Evolutionary conservation across 805 yeast species (phyloP).

Genomic region (Zygosaccharomyces pseudorouxii): DNA sequence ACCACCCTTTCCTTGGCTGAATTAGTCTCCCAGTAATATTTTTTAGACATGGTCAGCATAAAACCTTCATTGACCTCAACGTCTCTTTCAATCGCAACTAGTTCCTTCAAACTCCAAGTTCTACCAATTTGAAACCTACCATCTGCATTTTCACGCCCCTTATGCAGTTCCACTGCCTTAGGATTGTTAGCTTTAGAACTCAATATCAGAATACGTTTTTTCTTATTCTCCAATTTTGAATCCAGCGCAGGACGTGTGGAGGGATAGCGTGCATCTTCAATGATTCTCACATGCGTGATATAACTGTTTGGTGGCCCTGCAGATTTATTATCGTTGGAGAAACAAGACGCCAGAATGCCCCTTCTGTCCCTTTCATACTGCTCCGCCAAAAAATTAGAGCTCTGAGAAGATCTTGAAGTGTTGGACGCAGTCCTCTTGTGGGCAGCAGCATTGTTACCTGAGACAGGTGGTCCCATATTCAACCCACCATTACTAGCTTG

Average conservation of each 20-base stretch:
- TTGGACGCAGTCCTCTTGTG: slow-evolving; percentile 35
- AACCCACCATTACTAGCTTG: slow-evolving; percentile 18
- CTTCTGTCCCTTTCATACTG: slow-evolving; percentile 55
- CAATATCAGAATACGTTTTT: slow-evolving; percentile 52
- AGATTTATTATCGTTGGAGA: slow-evolving; percentile 40
- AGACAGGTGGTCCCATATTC: slow-evolving; percentile 24
- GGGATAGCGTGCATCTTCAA: slow-evolving; percentile 71
- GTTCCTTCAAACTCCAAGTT: slow-evolving; percentile 81
- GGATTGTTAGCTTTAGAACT: slow-evolving; percentile 51
- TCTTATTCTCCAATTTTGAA: slow-evolving; percentile 46
- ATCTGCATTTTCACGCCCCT: slow-evolving; percentile 76
- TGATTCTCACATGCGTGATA: slow-evolving; percentile 68
- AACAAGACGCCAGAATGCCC: slow-evolving; percentile 46
- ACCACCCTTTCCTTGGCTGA: slow-evolving; percentile 54
- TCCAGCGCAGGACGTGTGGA: slow-evolving; percentile 60
- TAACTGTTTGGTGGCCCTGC: slow-evolving; percentile 51
- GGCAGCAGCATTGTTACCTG: slow-evolving; percentile 18
- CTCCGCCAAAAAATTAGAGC: slow-evolving; percentile 42
- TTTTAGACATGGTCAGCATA: slow-evolving; percentile 59
- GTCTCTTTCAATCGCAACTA: slow-evolving; percentile 54
- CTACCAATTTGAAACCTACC: slow-evolving; percentile 83
- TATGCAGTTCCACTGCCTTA: slow-evolving; percentile 71
- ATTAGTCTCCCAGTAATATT: slow-evolving; percentile 77
- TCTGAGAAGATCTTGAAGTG: slow-evolving; percentile 32
- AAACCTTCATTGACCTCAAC: slow-evolving; percentile 51